Base-by-base conservation (phyloP, 805 yeast genomes). In the Ogataea pilisensis region DNA sequence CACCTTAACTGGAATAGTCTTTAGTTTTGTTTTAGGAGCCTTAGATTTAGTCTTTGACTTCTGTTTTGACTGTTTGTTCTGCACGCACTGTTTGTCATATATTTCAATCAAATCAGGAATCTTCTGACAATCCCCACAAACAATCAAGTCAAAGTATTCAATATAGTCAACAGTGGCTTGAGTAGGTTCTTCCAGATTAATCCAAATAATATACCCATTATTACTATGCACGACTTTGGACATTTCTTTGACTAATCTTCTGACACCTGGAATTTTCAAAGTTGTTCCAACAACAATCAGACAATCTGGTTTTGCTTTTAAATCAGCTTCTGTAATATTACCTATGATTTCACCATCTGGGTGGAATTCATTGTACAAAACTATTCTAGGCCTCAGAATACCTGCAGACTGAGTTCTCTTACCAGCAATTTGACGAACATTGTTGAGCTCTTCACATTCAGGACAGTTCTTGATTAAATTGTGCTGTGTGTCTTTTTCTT, bases 331-430 rank as follows among this genome's bases (percentile, higher is more conserved):
- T 5, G 88, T 75, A 4, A 85, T 76, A 38, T 78, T 76, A 0
- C 95, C 95, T 35, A 89, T 87, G 22, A 82, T 76, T 34, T 91
- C 95, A 46, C 93, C 89, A 58, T 88, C 95, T 1, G 95, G 95
- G 56, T 89, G 85, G 41, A 72, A 70, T 53, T 89, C 87, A 66
- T 85, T 72, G 68, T 90, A 82, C 8, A 82, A 58, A 2, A 82
- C 85, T 22, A 82, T 77, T 49, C 84, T 64, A 2, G 89, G 88
- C 44, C 86, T 67, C 31, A 82, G 55, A 37, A 72, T 65, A 3
- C 89, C 89, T 5, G 73, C 56, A 1, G 74, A 88, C 69, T 64
- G 90, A 39, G 66, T 65, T 51, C 81, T 79, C 65, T 85, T 64
- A 48, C 96, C 79, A 36, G 80, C 80, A 45, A 85, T 55, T 28